Conservation (phyloP, 2,329 filamentous ascomycete species). For the Botryotinia globosa region DNA sequence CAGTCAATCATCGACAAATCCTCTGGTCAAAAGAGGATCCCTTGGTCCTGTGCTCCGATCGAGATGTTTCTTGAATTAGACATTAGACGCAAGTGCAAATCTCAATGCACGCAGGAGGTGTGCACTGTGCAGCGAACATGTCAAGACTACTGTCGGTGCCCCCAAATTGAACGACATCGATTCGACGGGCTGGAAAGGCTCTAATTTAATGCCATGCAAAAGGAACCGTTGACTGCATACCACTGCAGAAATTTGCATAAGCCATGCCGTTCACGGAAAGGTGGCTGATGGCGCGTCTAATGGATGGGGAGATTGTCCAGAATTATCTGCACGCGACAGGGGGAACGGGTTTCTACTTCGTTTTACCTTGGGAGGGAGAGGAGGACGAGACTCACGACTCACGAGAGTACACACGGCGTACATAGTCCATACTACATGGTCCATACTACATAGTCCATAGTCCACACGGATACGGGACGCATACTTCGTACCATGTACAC, state of each 20-base stretch:
- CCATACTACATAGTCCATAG: background rate
- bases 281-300: constrained; percentile 18
- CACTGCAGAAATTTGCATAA: constrained; percentile 9
- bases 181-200: background rate
- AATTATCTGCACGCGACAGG: constrained; percentile 18
- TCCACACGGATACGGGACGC: background rate
- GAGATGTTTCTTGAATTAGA: constrained; percentile 18
- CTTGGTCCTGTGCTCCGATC: constrained; percentile 8
- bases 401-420: background rate
- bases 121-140: constrained; percentile 10
- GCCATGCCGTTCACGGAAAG: constrained; percentile 14
- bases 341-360: constrained; percentile 3
- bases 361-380: background rate
- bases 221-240: constrained; percentile 4
- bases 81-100: background rate
- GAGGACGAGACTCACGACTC: too few relatives aligned
- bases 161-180: background rate
- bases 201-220: constrained; percentile 11
- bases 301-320: constrained; percentile 2
- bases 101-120: constrained; percentile 4
- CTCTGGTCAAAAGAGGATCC: constrained; percentile 13
- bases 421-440: background rate
- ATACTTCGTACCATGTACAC: background rate
- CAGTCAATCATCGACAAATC: constrained; percentile 1
- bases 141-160: constrained; percentile 16